Evolutionary conservation across 2,329 filamentous ascomycete species (phyloP).

Genomic region (Talaromyces atroroseus): DNA sequence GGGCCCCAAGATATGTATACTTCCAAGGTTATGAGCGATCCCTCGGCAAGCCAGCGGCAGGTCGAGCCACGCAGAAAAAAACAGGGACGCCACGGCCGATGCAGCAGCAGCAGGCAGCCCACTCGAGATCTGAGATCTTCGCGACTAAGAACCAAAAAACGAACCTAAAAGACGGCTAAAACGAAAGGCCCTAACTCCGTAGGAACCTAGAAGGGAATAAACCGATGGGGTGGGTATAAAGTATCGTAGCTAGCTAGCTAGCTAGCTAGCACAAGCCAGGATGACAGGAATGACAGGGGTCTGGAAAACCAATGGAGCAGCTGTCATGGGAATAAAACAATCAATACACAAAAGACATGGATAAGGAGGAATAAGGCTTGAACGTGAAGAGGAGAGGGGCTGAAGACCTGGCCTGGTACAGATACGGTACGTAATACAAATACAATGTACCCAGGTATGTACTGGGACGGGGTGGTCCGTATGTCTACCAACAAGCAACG

Average conservation of each 20-base stretch:
- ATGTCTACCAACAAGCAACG: neutral
- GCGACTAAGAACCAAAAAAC: constrained; percentile 16
- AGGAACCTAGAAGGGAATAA: constrained; percentile 11
- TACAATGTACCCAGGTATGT: neutral
- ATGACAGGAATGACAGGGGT: constrained; percentile 11
- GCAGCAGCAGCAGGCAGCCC: constrained; percentile 11
- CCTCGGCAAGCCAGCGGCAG: constrained; percentile 1
- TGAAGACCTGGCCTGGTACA: neutral
- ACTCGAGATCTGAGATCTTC: constrained; percentile 22
- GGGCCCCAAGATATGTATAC: constrained; percentile 5
- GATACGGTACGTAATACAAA: neutral
- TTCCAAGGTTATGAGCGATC: neutral
- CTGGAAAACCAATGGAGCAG: constrained; percentile 6
- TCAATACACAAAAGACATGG: neutral
- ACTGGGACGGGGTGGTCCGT: too few species aligned
- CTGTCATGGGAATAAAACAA: neutral
- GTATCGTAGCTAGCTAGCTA: constrained; percentile 4
- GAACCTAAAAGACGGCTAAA: constrained; percentile 13
- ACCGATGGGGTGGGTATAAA: constrained; percentile 10
- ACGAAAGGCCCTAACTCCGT: constrained; percentile 8
- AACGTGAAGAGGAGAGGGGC: neutral
- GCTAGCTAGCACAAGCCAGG: constrained; percentile 6
- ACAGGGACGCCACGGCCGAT: constrained; percentile 7
- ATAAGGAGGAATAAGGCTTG: neutral
- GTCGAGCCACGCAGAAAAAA: neutral